These are phyloP conservation scores for Afroboletus lepidellus DNA, from an alignment of 1,284 basidiomycete genomes.

Conservation along the genomic window DNA sequence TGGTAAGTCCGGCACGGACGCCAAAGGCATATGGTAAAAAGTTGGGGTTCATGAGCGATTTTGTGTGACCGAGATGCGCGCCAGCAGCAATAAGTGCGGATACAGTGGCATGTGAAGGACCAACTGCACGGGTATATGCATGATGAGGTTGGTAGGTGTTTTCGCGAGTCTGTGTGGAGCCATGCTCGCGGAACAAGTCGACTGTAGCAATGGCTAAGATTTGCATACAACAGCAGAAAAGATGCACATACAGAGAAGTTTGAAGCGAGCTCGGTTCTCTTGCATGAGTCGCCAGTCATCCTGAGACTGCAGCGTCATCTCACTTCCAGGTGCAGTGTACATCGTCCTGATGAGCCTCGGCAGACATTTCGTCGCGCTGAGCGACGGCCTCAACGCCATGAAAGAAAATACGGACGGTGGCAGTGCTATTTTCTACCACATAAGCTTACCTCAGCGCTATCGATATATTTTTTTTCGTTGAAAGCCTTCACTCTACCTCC, in stretches of 20 bases:
- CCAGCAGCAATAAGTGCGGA: slow-evolving; percentile 91
- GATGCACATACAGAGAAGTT: slow-evolving; percentile 44
- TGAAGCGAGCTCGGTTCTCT: slow-evolving; percentile 51
- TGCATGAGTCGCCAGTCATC: slow-evolving; percentile 69
- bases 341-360: slow-evolving; percentile 29
- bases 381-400: slow-evolving; percentile 43
- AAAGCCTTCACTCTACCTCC: slow-evolving; percentile 13
- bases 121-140: slow-evolving; percentile 61
- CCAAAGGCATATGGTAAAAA: slow-evolving; percentile 96
- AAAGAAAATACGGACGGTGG: slow-evolving; percentile 41
- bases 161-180: slow-evolving; percentile 73
- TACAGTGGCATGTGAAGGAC: slow-evolving; percentile 68
- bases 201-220: slow-evolving; percentile 42
- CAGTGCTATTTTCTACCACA: slow-evolving; percentile 44
- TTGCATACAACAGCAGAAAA: slow-evolving; percentile 9
- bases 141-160: slow-evolving; percentile 78
- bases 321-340: slow-evolving; percentile 33
- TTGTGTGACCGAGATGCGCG: slow-evolving; percentile 91
- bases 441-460: slow-evolving; percentile 39
- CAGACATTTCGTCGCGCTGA: slow-evolving; percentile 36
- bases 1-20: slow-evolving; percentile 82
- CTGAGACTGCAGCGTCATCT: slow-evolving; percentile 42
- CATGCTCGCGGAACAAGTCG: slow-evolving; percentile 66
- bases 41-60: slow-evolving; percentile 80
- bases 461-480: slow-evolving; percentile 38